Conservation (phyloP, 1,284 basidiomycete species). For the Fomitopsis palustris region DNA sequence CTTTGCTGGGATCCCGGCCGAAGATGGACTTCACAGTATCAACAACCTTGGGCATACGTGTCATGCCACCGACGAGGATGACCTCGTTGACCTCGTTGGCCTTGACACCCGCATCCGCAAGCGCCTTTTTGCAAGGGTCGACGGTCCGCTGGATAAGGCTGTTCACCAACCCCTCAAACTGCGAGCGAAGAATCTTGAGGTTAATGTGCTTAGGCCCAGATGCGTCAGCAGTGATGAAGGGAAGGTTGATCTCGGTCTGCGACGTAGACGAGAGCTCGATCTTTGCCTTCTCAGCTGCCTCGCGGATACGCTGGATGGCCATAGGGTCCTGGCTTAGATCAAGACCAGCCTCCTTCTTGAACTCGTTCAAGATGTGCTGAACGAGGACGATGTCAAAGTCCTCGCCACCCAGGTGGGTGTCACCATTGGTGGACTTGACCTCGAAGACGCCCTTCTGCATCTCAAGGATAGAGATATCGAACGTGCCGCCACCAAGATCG, state of each 20-base stretch:
- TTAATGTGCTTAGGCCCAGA: conserved; percentile 97
- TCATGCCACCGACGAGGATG: conserved; percentile 98
- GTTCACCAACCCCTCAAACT: conserved; percentile 86
- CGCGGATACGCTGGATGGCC: conserved; percentile 99
- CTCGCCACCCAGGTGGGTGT: conserved; percentile 98
- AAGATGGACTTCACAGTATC: conserved; percentile 94
- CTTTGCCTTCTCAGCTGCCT: conserved; percentile 99
- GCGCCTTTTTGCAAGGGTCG: conserved; percentile 97
- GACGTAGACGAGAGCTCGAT: conserved; percentile 93
- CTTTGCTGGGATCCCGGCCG: conserved; percentile 94
- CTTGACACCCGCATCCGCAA: conserved; percentile 90
- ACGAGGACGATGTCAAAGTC: conserved; percentile 95
- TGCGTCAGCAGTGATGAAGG: conserved; percentile 96
- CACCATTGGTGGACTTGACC: conserved; percentile 99
- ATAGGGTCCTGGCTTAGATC: conserved; percentile 87
- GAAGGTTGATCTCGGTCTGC: conserved; percentile 94
- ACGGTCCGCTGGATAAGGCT: conserved; percentile 87
- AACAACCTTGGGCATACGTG: conserved; percentile 92
- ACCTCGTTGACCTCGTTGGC: conserved; percentile 92
- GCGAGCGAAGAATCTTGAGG: conserved; percentile 81
- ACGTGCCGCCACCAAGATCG: conserved; percentile 97
- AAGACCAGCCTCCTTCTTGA: conserved; percentile 90
- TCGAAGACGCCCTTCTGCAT: conserved; percentile 99
- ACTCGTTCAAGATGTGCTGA: conserved; percentile 84
- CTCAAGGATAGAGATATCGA: conserved; percentile 98